phyloP scores from a whole-genome alignment of 2,329 filamentous ascomycete species.

The Didymella arachidicola region DNA sequence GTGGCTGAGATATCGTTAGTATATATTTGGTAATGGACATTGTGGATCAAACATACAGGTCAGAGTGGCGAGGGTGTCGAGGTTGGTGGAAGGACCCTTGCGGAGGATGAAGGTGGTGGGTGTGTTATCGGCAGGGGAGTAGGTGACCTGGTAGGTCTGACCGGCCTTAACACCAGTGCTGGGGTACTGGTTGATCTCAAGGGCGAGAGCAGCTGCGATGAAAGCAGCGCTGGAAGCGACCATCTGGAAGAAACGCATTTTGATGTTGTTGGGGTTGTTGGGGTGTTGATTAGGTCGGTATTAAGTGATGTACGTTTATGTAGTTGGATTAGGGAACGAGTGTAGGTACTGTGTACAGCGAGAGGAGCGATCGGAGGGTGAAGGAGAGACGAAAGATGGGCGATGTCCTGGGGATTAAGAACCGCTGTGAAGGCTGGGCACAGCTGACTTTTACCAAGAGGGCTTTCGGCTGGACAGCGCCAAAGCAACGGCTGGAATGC shows the following conservation, averaged over 20 bases:
- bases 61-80: constrained; percentile 60
- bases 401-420: constrained; percentile 26
- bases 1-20: constrained; percentile 43
- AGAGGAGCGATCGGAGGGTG: constrained; percentile 32
- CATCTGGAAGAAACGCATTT: constrained; percentile 61
- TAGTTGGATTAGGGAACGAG: constrained; percentile 38
- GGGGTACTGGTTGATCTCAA: constrained; percentile 58
- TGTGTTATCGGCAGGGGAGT: constrained; percentile 54
- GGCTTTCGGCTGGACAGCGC: constrained; percentile 33
- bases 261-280: constrained; percentile 36
- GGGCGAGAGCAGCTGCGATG: constrained; percentile 54
- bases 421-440: constrained; percentile 22
- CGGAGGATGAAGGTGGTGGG: constrained; percentile 65
- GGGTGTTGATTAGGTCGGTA: constrained; percentile 30
- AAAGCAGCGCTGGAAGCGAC: constrained; percentile 55
- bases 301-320: constrained; percentile 25
- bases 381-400: constrained; percentile 27
- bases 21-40: neutral
- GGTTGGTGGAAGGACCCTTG: constrained; percentile 59
- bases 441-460: constrained; percentile 34
- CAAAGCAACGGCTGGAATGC: constrained; percentile 46
- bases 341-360: constrained; percentile 33
- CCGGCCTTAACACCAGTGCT: constrained; percentile 59
- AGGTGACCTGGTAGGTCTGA: constrained; percentile 58
- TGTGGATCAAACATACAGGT: constrained; percentile 52